Evolutionary conservation across 805 yeast species (phyloP).

Genomic region (Candida insectorum): DNA sequence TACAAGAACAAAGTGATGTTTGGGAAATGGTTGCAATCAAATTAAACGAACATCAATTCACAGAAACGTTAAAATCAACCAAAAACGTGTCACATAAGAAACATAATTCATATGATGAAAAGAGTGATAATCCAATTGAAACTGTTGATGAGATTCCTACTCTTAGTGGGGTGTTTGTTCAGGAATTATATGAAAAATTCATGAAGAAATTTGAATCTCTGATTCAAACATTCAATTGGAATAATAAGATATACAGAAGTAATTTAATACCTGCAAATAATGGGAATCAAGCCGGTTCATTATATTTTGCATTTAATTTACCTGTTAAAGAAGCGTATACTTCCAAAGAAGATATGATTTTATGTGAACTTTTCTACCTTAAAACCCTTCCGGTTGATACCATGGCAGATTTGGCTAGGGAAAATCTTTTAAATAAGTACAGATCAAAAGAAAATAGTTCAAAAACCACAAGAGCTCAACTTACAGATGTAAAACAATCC

Average conservation of each 20-base stretch:
- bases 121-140: background rate
- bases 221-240: constrained; percentile 6
- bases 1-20: constrained; percentile 19
- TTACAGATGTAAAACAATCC: too few species aligned
- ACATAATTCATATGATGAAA: too few species aligned
- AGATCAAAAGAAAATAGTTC: background rate
- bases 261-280: constrained; percentile 1
- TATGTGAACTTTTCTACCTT: constrained; percentile 20
- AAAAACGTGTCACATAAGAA: too few species aligned
- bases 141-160: constrained; percentile 20
- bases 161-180: constrained; percentile 22
- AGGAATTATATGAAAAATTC: constrained; percentile 17
- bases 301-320: constrained; percentile 11
- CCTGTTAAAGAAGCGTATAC: constrained; percentile 14
- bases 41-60: constrained; percentile 19
- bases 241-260: constrained; percentile 7
- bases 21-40: constrained; percentile 37
- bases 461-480: constrained; percentile 10
- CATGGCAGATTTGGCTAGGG: constrained; percentile 8
- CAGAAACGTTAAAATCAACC: constrained; percentile 8
- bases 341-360: constrained; percentile 14
- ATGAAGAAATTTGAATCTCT: constrained; percentile 12
- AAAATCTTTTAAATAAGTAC: constrained; percentile 1
- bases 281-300: constrained; percentile 1
- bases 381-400: constrained; percentile 20